phyloP scores from a whole-genome alignment of 139 green algal genomes.

The Tetraselmis striata region DNA sequence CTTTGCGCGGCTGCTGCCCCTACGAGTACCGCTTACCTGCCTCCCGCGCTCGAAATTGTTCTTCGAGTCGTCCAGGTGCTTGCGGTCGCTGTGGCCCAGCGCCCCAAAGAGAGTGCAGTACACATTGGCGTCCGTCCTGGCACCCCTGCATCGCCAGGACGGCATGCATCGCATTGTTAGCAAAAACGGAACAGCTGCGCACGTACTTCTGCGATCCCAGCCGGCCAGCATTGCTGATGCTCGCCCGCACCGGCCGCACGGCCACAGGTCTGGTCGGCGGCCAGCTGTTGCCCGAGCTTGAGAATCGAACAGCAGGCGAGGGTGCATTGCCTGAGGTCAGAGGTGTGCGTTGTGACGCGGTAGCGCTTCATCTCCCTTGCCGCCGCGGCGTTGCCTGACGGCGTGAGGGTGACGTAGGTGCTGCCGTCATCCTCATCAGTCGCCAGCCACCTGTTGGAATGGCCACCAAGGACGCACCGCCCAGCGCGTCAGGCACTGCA shows the following conservation, averaged over 20 bases:
- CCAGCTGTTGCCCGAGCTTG: too few species aligned
- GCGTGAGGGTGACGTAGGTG: slow-evolving; percentile 30
- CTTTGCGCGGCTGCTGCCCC: neutral
- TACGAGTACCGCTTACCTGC: neutral
- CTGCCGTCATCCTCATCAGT: slow-evolving; percentile 33
- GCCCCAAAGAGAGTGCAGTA: slow-evolving; percentile 33
- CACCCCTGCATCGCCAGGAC: slow-evolving; percentile 14
- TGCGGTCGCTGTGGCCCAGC: slow-evolving; percentile 10
- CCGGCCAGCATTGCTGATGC: too few species aligned
- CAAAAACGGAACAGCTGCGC: too few species aligned
- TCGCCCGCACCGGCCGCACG: too few species aligned
- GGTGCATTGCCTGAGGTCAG: slow-evolving; percentile 5
- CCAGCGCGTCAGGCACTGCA: too few species aligned
- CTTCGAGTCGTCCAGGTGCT: slow-evolving; percentile 23
- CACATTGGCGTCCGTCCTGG: slow-evolving; percentile 49
- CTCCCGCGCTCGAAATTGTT: slow-evolving; percentile 45
- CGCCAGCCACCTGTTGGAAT: slow-evolving; percentile 32
- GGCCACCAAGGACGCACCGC: too few species aligned
- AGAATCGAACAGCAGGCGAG: too few species aligned
- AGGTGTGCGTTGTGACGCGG: neutral
- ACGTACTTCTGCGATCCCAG: too few species aligned
- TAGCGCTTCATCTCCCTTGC: neutral
- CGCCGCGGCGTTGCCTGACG: slow-evolving; percentile 3
- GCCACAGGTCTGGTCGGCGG: too few species aligned
- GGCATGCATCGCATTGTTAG: too few species aligned